Evolutionary conservation across 2,329 filamentous ascomycete species (phyloP), one percentile per base, ranked within the genome.

Genomic region (Venturia pyrina): DNA sequence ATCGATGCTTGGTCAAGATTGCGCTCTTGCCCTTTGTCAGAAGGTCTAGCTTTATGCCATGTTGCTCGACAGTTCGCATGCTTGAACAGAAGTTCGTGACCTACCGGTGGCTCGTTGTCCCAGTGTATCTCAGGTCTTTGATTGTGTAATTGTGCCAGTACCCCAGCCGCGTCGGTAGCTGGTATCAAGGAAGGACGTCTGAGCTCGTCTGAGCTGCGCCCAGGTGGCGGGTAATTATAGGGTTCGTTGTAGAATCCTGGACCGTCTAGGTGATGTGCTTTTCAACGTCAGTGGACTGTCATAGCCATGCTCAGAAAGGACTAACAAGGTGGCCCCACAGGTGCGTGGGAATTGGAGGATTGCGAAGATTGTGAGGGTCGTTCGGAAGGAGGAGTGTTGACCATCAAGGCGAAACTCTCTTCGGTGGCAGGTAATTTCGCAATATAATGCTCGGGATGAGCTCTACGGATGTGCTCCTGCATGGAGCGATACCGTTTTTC

Each of bases 401-500:
- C 91, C 95, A 98, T 98, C 76, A 96, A 83, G 74, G 90, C 82
- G 79, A 99, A 97, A 87, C 92, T 97, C 80, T 98, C 93, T 78
- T 97, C 93, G 71, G 93, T 99, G 62, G 95, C 95, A 70, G 95
- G 93, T 72, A 98, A 89, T 85, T 98, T 97, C 62, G 95, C 88
- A 72, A 99, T 96, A 80, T 98, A 98, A 77, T 97, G 89, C 77
- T 96, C 92, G 68, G 93, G 93, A 77, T 99, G 95, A 71, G 95
- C 93, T 77, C 95, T 89, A 73, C 95, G 91, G 74, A 99, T 98
- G 75, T 99, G 95, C 84, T 99, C 95, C 80, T 98, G 95, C 91
- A 99, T 98, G 69, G 93, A 98, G 77, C 95, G 92, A 81, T 93
- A 99, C 71, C 91, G 86, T 79, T 96, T 96, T 81, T 96, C 91